Evolutionary conservation across 495 filamentous ascomycete genomes (phyloP).

Genomic region (Neurospora sp.): DNA sequence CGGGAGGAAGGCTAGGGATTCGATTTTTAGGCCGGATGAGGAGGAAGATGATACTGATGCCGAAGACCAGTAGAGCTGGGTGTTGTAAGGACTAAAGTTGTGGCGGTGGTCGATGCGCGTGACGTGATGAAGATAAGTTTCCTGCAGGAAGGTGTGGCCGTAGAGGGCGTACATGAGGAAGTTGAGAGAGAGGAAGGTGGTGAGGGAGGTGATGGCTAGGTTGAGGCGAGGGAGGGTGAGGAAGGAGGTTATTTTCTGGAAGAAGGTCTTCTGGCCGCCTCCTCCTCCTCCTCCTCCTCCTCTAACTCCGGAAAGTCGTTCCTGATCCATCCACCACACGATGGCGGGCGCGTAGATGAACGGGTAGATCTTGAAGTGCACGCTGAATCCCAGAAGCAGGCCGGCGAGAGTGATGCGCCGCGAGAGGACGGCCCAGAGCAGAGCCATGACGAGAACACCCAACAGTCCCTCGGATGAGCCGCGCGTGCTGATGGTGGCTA

Average conservation of each 20-base stretch:
- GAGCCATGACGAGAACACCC: conserved; percentile 66
- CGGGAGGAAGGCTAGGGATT: conserved; percentile 78
- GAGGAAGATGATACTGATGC: conserved; percentile 18
- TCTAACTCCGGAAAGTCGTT: conserved; percentile 18
- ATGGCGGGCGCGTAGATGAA: conserved; percentile 87
- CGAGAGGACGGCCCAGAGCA: conserved; percentile 70
- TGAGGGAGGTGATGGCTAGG: conserved; percentile 53
- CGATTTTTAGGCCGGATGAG: conserved; percentile 30
- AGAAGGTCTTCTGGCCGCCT: too few relatives aligned
- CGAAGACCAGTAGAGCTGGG: conserved; percentile 74
- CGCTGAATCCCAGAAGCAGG: conserved; percentile 65
- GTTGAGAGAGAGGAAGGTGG: conserved; percentile 64
- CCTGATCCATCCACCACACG: conserved; percentile 73
- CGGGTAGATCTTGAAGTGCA: conserved; percentile 98
- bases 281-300: too few relatives aligned
- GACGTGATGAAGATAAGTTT: conserved; percentile 88
- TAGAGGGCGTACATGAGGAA: conserved; percentile 65
- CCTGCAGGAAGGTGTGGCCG: conserved; percentile 64
- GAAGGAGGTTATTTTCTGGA: conserved; percentile 34
- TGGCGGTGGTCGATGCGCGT: conserved; percentile 93
- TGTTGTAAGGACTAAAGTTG: conserved; percentile 97
- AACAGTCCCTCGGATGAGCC: conserved; percentile 89
- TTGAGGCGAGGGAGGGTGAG: conserved; percentile 50
- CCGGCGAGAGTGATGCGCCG: conserved; percentile 55
- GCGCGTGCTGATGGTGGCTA: conserved; percentile 87